phyloP scores from a whole-genome alignment of 768 basidiomycete species.

The Paxillus rubicundulus region DNA sequence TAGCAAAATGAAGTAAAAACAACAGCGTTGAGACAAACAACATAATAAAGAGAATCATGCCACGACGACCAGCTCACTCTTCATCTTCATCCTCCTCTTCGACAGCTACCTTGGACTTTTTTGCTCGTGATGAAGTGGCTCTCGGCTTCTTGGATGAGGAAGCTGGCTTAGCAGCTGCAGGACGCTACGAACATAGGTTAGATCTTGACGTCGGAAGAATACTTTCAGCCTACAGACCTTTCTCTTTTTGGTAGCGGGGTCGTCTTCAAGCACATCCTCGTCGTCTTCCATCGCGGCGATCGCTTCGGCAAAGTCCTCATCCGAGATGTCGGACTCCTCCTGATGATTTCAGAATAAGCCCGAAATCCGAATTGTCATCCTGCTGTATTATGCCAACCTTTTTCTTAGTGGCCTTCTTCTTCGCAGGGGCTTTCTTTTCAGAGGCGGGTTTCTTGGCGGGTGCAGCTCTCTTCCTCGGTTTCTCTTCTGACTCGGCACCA shows the following conservation, averaged over 20 bases:
- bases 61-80: conserved; percentile 15
- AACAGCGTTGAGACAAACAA: conserved; percentile 9
- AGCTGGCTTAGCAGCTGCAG: conserved; percentile 43
- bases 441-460: conserved; percentile 43
- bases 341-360: conserved; percentile 4
- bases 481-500: conserved; percentile 39
- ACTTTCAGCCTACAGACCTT: conserved; percentile 44
- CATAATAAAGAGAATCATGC: background rate
- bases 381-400: conserved; percentile 25
- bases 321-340: conserved; percentile 40
- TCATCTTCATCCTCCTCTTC: conserved; percentile 45
- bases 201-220: background rate
- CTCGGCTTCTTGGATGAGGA: conserved; percentile 41
- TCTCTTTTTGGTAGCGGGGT: conserved; percentile 56
- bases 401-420: conserved; percentile 42
- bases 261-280: conserved; percentile 41
- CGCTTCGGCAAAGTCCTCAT: conserved; percentile 47
- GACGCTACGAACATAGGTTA: conserved; percentile 33
- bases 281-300: conserved; percentile 47
- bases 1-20: background rate
- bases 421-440: conserved; percentile 48
- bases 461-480: conserved; percentile 49
- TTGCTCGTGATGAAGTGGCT: conserved; percentile 26
- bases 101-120: conserved; percentile 45
- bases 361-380: background rate